phyloP scores from a whole-genome alignment of 177 flowering plant genomes.

The Vitis hybrid region DNA sequence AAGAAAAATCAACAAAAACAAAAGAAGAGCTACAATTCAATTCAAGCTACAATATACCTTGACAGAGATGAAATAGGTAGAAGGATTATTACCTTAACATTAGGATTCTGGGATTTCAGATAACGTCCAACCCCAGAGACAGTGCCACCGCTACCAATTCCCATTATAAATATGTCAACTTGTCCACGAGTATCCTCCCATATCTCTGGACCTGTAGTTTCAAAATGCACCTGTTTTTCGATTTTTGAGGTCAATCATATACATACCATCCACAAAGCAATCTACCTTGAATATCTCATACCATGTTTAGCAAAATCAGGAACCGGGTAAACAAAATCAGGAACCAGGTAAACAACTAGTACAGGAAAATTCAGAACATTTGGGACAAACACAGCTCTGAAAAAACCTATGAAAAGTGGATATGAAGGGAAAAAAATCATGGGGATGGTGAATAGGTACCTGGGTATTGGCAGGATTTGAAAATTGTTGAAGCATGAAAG shows the following conservation, averaged over 20 bases:
- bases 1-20: not conserved
- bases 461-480: conserved; percentile 77
- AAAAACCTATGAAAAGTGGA: not conserved
- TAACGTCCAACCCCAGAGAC: conserved; percentile 91
- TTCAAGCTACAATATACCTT: too few relatives aligned
- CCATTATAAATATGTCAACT: conserved; percentile 93
- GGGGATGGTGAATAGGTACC: conserved; percentile 30
- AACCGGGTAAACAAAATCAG: not conserved
- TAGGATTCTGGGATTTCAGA: conserved; percentile 76
- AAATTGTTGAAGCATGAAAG: conserved; percentile 83
- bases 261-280: not conserved
- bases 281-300: too few relatives aligned
- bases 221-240: conserved; percentile 70
- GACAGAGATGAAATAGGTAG: not conserved
- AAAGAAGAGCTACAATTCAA: not conserved
- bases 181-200: conserved; percentile 90
- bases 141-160: conserved; percentile 96
- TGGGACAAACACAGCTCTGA: not conserved
- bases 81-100: conserved; percentile 55
- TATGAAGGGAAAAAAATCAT: not conserved
- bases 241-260: not conserved
- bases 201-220: conserved; percentile 95
- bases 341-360: not conserved
- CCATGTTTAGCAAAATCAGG: not conserved
- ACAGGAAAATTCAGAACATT: not conserved